Percentiles rank a stretch among this genome's conserved stretches.
These are phyloP conservation scores for Flaveria floridana DNA, from an alignment of 140 eudicot species.

Conservation along the genomic window DNA sequence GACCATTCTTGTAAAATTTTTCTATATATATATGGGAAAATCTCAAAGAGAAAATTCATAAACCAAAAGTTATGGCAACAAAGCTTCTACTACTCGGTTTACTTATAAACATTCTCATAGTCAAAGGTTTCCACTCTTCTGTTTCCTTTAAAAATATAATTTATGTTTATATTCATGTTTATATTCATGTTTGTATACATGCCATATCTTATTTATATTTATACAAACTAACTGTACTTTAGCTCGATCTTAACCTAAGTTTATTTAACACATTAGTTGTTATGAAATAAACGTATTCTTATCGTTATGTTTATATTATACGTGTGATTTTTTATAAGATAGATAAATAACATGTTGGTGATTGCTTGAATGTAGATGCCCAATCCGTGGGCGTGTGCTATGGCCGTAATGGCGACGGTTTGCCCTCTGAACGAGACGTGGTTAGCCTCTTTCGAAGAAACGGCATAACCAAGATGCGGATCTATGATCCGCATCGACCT, in stretches of 20 bases:
- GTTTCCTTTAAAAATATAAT: not conserved
- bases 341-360: not conserved
- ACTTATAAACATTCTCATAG: constrained; percentile 14
- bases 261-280: no score
- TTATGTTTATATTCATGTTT: not conserved
- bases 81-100: constrained; percentile 20
- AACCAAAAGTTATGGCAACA: not conserved
- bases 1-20: not conserved
- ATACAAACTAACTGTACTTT: no score
- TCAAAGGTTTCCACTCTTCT: constrained; percentile 8
- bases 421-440: constrained; percentile 16
- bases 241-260: no score
- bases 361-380: not conserved
- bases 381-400: constrained; percentile 16
- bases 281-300: no score
- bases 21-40: not conserved
- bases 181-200: not conserved
- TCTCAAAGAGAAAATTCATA: constrained; percentile 15
- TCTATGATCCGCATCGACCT: constrained; percentile 18
- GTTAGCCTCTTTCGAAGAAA: constrained; percentile 20
- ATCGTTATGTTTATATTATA: no score
- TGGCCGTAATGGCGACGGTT: not conserved
- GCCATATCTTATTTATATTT: no score
- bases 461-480: constrained; percentile 24
- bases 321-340: not conserved